Evolutionary conservation across 345 rosid genomes (phyloP).

Genomic region (Citrus glauca): DNA sequence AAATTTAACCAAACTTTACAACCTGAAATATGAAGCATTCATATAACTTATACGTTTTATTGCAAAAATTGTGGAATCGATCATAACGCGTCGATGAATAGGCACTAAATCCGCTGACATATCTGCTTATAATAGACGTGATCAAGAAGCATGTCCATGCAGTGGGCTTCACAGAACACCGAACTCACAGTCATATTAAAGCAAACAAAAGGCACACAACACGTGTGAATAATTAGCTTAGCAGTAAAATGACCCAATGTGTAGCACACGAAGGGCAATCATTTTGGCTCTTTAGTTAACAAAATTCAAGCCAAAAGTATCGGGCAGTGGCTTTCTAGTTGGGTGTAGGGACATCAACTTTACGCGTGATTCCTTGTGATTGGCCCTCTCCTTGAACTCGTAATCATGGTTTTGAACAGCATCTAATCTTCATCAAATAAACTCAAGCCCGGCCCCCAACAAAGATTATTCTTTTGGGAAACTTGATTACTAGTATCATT

Average conservation of each 20-base stretch:
- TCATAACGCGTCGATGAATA: background rate
- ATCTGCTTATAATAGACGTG: background rate
- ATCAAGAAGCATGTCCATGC: background rate
- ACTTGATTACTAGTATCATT: constrained; percentile 34
- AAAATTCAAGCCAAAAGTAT: constrained; percentile 44
- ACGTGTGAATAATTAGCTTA: constrained; percentile 26
- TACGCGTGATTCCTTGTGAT: constrained; percentile 44
- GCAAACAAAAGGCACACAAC: background rate
- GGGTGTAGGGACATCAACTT: constrained; percentile 38
- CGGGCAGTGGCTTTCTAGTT: constrained; percentile 38
- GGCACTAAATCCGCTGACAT: background rate
- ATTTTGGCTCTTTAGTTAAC: constrained; percentile 13
- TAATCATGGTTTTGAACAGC: constrained; percentile 40
- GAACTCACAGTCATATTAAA: background rate
- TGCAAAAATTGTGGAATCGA: background rate
- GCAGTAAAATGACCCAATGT: constrained; percentile 15
- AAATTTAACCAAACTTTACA: background rate
- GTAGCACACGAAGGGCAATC: constrained; percentile 29
- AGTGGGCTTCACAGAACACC: background rate
- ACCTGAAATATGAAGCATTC: background rate
- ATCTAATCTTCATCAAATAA: constrained; percentile 17
- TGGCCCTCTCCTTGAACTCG: constrained; percentile 27
- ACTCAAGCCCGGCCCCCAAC: constrained; percentile 8
- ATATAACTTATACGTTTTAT: background rate
- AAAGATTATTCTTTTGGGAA: constrained; percentile 31